phyloP scores from a whole-genome alignment of 192 early-diverging fungal species.

The Coemansia erecta region DNA sequence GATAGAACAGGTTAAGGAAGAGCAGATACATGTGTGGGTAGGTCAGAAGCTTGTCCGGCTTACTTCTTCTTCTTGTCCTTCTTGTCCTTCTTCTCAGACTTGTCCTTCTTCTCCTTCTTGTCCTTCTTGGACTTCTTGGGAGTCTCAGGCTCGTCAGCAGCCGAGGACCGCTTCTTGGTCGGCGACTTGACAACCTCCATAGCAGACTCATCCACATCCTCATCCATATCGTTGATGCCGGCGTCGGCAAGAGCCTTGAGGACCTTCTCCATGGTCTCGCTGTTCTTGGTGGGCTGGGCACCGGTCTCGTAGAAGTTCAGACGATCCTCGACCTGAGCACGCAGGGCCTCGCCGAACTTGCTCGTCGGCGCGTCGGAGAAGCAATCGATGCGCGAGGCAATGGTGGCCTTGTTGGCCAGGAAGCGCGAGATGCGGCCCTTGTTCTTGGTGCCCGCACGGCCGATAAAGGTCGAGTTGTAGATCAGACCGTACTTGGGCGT shows the following conservation, averaged over 20 bases:
- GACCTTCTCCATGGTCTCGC: slow-evolving; percentile 90
- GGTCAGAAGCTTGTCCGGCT: background rate
- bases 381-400: slow-evolving; percentile 96
- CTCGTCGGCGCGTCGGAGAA: slow-evolving; percentile 84
- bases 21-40: background rate
- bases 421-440: slow-evolving; percentile 97
- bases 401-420: slow-evolving; percentile 96
- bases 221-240: slow-evolving; percentile 50
- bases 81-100: slow-evolving; percentile 57
- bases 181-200: slow-evolving; percentile 28
- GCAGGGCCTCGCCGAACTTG: slow-evolving; percentile 91
- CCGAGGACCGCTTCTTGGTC: slow-evolving; percentile 54
- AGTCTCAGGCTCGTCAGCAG: slow-evolving; percentile 50
- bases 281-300: slow-evolving; percentile 81
- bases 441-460: slow-evolving; percentile 94
- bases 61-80: slow-evolving; percentile 28
- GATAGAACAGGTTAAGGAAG: background rate
- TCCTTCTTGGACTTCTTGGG: slow-evolving; percentile 55
- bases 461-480: slow-evolving; percentile 95
- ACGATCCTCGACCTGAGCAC: slow-evolving; percentile 95
- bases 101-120: slow-evolving; percentile 58
- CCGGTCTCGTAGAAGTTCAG: slow-evolving; percentile 93
- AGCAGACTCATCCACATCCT: slow-evolving; percentile 52
- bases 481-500: slow-evolving; percentile 98
- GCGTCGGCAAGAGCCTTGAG: slow-evolving; percentile 64